These are phyloP conservation scores for Candida sithepensis DNA, from an alignment of 805 yeast species.

Conservation along the genomic window DNA sequence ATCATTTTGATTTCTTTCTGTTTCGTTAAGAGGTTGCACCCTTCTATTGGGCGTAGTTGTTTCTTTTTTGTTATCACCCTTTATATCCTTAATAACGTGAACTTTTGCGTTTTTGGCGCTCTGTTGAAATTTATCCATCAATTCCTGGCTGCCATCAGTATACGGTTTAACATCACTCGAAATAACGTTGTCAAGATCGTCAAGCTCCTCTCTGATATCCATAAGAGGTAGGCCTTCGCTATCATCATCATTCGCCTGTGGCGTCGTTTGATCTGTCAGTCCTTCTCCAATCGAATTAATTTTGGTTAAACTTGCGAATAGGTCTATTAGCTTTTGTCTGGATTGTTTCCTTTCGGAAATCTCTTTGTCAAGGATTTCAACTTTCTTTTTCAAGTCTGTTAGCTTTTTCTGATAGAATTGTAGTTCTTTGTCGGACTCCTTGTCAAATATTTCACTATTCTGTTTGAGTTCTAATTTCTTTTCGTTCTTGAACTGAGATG, in stretches of 20 bases:
- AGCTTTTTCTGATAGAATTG: conserved; percentile 11
- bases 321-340: conserved; percentile 22
- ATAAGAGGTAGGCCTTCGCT: conserved; percentile 56
- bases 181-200: conserved; percentile 75
- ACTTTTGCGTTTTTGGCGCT: conserved; percentile 1
- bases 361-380: conserved; percentile 30
- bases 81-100: no score
- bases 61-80: no score
- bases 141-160: neutral
- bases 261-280: conserved; percentile 16
- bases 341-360: conserved; percentile 33
- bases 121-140: neutral
- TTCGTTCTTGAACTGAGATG: conserved; percentile 14
- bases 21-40: no score
- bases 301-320: conserved; percentile 24
- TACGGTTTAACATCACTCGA: conserved; percentile 39
- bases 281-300: conserved; percentile 30
- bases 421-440: conserved; percentile 20
- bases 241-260: conserved; percentile 6
- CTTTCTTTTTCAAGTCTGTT: conserved; percentile 7
- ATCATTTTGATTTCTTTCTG: no score
- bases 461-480: conserved; percentile 16
- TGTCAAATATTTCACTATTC: conserved; percentile 16
- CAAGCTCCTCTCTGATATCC: conserved; percentile 82
- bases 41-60: no score